A percentile compares a stretch with the other conserved stretches of the same genome.
Evolutionary conservation across 805 yeast genomes (phyloP).

Genomic region (Candida broadrunensis): DNA sequence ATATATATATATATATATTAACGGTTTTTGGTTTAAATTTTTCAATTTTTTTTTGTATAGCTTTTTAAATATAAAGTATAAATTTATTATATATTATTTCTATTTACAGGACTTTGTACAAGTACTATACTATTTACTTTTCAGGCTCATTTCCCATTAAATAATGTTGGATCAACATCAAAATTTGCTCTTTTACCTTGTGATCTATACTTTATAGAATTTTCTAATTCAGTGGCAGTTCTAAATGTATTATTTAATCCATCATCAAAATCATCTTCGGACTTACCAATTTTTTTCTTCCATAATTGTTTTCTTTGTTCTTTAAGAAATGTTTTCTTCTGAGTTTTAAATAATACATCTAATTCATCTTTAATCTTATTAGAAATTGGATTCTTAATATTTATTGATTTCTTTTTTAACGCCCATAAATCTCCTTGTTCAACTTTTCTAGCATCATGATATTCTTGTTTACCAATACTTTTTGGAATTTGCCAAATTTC

Average conservation of each 20-base stretch:
- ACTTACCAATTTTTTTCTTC: conserved; percentile 25
- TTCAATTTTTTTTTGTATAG: background rate
- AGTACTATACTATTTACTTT: background rate
- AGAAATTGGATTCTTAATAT: conserved; percentile 26
- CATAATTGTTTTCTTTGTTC: conserved; percentile 31
- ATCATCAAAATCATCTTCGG: conserved; percentile 25
- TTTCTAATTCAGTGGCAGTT: conserved; percentile 30
- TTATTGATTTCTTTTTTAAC: conserved; percentile 30
- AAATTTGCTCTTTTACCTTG: conserved; percentile 25
- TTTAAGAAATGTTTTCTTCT: conserved; percentile 35
- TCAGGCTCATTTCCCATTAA: conserved; percentile 14
- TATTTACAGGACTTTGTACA: background rate
- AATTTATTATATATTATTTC: background rate
- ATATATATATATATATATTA: no score
- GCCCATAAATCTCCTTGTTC: conserved; percentile 89
- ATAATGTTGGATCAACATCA: conserved; percentile 14
- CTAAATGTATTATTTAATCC: conserved; percentile 23
- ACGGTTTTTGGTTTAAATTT: no score
- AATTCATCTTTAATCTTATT: conserved; percentile 30
- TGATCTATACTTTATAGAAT: conserved; percentile 25
- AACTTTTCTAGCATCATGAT: conserved; percentile 89
- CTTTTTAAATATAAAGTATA: background rate
- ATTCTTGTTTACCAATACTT: conserved; percentile 67
- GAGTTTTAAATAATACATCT: conserved; percentile 33
- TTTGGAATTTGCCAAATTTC: conserved; percentile 89